Evolutionary conservation across 2,329 filamentous ascomycete genomes (phyloP).

Genomic region (Claviceps pazoutovae): DNA sequence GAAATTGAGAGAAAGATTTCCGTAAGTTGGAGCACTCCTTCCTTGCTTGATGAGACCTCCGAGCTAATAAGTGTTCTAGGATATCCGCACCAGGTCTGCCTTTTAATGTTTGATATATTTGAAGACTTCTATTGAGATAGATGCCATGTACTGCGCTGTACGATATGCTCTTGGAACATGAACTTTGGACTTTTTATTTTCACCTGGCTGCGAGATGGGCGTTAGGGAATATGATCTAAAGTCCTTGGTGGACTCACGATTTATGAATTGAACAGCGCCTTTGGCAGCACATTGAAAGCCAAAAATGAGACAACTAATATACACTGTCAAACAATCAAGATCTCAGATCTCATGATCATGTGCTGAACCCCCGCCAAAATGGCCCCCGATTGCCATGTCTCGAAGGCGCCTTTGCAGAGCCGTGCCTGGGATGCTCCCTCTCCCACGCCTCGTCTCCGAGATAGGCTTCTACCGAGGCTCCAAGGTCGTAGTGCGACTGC

Average conservation of each 20-base stretch:
- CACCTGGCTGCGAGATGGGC: constrained; percentile 12
- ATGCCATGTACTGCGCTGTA: constrained; percentile 7
- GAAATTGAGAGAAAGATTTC: constrained; percentile 96
- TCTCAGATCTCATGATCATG: background rate
- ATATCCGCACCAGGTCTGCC: constrained; percentile 44
- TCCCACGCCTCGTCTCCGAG: constrained; percentile 67
- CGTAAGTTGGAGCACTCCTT: constrained; percentile 21
- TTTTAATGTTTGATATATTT: constrained; percentile 26
- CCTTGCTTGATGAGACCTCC: too few relatives aligned
- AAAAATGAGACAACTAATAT: constrained; percentile 7
- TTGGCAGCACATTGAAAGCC: constrained; percentile 2
- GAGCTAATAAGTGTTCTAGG: constrained; percentile 23
- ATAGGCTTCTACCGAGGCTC: constrained; percentile 48
- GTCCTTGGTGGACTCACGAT: constrained; percentile 13
- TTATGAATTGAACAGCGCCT: constrained; percentile 12
- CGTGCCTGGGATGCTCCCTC: constrained; percentile 40
- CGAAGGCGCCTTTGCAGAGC: constrained; percentile 12
- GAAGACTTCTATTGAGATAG: background rate
- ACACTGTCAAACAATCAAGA: background rate
- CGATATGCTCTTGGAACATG: constrained; percentile 11
- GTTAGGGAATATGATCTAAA: constrained; percentile 17
- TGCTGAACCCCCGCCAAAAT: constrained; percentile 18
- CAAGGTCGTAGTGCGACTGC: constrained; percentile 52
- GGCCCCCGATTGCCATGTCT: constrained; percentile 18
- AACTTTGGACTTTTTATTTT: constrained; percentile 10